phyloP scores from a whole-genome alignment of 139 green algal genomes.

The Tetraselmis chui region DNA sequence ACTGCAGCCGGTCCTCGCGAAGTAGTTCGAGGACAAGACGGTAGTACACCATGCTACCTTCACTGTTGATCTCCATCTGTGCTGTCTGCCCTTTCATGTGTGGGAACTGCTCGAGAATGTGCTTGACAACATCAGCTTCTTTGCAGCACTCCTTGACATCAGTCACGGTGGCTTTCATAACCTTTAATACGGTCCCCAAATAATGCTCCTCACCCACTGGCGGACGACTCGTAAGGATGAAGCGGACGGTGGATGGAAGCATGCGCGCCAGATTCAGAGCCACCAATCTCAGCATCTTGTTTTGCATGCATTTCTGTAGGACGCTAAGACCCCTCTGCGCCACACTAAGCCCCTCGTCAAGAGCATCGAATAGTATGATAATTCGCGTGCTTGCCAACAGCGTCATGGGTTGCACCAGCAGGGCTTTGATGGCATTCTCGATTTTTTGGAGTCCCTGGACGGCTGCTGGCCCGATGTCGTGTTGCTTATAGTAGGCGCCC shows the following conservation, averaged over 20 bases:
- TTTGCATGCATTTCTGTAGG: not conserved
- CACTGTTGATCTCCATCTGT: not conserved
- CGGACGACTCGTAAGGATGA: not conserved
- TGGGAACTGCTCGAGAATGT: not conserved
- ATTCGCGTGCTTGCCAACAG: not conserved
- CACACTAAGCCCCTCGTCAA: not conserved
- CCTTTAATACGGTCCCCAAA: not conserved
- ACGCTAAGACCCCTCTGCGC: not conserved
- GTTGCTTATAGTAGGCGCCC: not conserved
- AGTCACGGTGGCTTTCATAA: not conserved
- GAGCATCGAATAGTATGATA: not conserved
- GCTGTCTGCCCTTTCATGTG: not conserved
- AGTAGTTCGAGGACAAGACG: not conserved
- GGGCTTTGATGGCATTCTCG: not conserved
- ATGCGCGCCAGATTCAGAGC: not conserved
- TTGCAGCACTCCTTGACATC: not conserved
- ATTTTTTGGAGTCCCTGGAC: not conserved
- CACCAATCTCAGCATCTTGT: not conserved
- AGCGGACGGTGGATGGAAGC: not conserved
- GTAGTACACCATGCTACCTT: not conserved
- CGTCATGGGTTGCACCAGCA: not conserved
- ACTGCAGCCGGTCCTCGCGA: not conserved
- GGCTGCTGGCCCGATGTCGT: not conserved
- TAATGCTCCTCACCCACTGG: not conserved
- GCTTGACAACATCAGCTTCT: not conserved